Evolutionary conservation across 306 rosid species (phyloP).

Genomic region (Psophocarpus tetragonolobus): DNA sequence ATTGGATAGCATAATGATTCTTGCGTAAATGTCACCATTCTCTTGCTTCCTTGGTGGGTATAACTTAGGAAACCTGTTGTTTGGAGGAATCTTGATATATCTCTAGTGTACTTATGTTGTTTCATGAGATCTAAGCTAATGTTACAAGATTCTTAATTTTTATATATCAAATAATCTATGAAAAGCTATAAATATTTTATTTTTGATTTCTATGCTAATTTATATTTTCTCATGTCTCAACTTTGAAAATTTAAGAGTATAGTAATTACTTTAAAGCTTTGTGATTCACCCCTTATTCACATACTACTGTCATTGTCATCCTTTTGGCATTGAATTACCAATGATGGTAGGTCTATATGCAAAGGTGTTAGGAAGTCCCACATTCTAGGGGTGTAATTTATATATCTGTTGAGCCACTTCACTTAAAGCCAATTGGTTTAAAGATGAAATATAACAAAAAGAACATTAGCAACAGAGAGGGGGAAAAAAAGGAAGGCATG

Average conservation of each 20-base stretch:
- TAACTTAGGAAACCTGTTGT: constrained; percentile 1
- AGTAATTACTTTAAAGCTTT: neutral
- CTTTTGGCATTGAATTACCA: neutral
- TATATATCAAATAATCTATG: neutral
- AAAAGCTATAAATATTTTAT: neutral
- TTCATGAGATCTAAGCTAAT: constrained; percentile 2
- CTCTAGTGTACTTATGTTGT: neutral
- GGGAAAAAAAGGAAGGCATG: neutral
- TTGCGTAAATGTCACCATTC: neutral
- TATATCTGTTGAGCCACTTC: too few relatives aligned
- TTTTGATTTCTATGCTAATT: neutral
- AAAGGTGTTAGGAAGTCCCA: too few relatives aligned
- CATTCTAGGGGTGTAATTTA: too few relatives aligned
- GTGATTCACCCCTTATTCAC: neutral
- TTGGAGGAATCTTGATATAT: neutral
- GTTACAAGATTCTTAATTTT: constrained; percentile 2
- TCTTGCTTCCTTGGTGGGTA: neutral
- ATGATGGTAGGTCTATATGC: neutral
- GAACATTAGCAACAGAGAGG: neutral
- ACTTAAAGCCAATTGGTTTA: too few relatives aligned
- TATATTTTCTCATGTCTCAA: constrained; percentile 4
- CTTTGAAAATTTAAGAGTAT: neutral
- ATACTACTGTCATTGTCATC: neutral
- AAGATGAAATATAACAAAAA: too few relatives aligned
- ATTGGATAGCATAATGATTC: neutral